A percentile compares a stretch with the other conserved stretches of the same genome.
These are phyloP conservation scores for Euphorbia peplus DNA, from an alignment of 345 rosid genomes.

Conservation along the genomic window DNA sequence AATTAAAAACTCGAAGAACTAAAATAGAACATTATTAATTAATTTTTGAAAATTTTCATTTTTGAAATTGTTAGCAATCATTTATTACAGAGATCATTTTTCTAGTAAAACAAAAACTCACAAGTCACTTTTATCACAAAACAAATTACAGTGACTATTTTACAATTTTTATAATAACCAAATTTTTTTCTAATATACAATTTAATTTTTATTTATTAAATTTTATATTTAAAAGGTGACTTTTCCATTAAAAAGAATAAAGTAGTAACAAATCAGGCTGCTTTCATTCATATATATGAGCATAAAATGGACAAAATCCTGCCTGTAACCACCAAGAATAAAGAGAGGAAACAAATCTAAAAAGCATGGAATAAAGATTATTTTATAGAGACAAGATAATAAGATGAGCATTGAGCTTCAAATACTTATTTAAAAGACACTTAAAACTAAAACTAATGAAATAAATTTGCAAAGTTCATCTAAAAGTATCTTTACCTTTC, in stretches of 20 bases:
- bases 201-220: background rate
- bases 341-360: background rate
- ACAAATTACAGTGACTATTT: too few species aligned
- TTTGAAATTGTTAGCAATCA: too few species aligned
- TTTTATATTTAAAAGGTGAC: background rate
- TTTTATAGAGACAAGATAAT: background rate
- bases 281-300: background rate
- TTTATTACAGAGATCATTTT: too few species aligned
- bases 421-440: background rate
- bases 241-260: background rate
- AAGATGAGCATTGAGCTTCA: background rate
- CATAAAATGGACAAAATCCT: constrained; percentile 4
- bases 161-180: too few species aligned
- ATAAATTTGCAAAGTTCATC: too few species aligned
- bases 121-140: too few species aligned
- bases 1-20: too few species aligned
- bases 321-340: constrained; percentile 9
- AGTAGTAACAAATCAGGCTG: background rate
- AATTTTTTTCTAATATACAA: too few species aligned
- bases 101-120: too few species aligned
- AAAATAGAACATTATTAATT: too few species aligned
- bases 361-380: constrained; percentile 4
- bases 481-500: too few species aligned
- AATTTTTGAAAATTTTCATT: too few species aligned
- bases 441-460: background rate